These are phyloP conservation scores for Knoxdaviesia capensis DNA, from an alignment of 2,329 filamentous ascomycete genomes.

Conservation along the genomic window DNA sequence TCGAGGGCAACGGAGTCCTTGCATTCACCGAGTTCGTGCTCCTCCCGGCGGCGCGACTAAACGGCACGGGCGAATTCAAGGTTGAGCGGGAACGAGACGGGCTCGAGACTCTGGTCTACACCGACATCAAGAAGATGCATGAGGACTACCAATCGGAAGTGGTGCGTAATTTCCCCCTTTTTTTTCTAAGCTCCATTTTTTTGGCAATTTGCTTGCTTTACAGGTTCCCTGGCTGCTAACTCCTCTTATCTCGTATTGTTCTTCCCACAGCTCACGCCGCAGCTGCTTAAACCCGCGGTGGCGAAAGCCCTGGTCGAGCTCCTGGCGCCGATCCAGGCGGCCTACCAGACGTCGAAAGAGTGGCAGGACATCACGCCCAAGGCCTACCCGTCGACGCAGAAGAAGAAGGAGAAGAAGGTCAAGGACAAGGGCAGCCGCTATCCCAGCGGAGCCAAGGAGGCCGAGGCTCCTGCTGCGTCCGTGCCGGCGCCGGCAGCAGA, in stretches of 20 bases:
- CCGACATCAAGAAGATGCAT: conserved; percentile 51
- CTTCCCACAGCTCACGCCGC: conserved; percentile 45
- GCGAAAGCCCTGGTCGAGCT: conserved; percentile 52
- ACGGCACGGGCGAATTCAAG: conserved; percentile 39
- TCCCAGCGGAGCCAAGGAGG: conserved; percentile 19
- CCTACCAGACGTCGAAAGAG: conserved; percentile 48
- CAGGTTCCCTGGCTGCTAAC: neutral
- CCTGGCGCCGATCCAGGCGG: conserved; percentile 56
- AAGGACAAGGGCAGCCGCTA: conserved; percentile 56
- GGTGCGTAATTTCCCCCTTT: conserved; percentile 23
- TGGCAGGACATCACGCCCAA: conserved; percentile 53
- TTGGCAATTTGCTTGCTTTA: neutral
- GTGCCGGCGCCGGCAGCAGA: too few species aligned
- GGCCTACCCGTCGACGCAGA: conserved; percentile 57
- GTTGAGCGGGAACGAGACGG: conserved; percentile 46
- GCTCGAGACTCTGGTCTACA: conserved; percentile 59
- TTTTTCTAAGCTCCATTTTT: neutral
- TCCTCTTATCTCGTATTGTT: too few species aligned
- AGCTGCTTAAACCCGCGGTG: conserved; percentile 72
- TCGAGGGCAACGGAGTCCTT: conserved; percentile 73
- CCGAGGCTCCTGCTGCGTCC: neutral
- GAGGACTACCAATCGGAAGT: conserved; percentile 65
- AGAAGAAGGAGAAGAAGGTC: conserved; percentile 56
- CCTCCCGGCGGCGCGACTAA: conserved; percentile 53
- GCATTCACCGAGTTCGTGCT: conserved; percentile 76